Evolutionary conservation across 2,329 filamentous ascomycete genomes (phyloP), one percentile per base, ranked within the genome.

Genomic region (Alternaria tenuissima): DNA sequence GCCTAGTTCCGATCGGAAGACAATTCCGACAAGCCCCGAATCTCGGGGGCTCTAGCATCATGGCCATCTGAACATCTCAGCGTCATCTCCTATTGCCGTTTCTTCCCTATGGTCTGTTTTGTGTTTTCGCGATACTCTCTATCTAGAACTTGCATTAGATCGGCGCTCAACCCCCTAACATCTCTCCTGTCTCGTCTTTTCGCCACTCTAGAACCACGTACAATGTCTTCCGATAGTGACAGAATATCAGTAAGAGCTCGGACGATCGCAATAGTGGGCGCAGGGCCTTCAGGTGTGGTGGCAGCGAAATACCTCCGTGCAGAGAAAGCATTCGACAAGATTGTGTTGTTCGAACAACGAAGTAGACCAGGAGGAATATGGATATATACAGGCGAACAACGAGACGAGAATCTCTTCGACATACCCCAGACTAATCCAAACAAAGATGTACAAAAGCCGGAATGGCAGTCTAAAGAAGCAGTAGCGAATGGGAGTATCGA

Each of bases 301-400:
- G 88, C 90, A 24, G 92, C 92, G 54, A 95, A 93, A 83, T 84
- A 94, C 72, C 83, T 97, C 18, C 76, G 86, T 11, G 92, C 90
- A 0, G 93, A 91, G 69, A 90, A 84, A 72, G 82, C 75, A 1
- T 95, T 95, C 71, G 80, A 88, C 12, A 85, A 82, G 30, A 89
- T 98, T 61, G 86, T 89, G 61, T 79, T 97, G 39, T 96, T 91
- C 71, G 95, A 98, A 78, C 92, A 97, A 78, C 89, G 93, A 66
- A 81, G 84, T 44, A 84, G 87, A 48, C 86, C 91, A 7, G 94
- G 93, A 58, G 94, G 95, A 2, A 87, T 95, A 9, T 98, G 94
- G 94, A 90, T 93, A 71, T 93, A 96, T 77, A 89, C 85, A 63
- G 81, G 82, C 28, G 78, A 84, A 77, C 56, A 79, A 44, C 72